phyloP scores from a whole-genome alignment of 768 basidiomycete species.

The Tylopilus vinaceipallidus region DNA sequence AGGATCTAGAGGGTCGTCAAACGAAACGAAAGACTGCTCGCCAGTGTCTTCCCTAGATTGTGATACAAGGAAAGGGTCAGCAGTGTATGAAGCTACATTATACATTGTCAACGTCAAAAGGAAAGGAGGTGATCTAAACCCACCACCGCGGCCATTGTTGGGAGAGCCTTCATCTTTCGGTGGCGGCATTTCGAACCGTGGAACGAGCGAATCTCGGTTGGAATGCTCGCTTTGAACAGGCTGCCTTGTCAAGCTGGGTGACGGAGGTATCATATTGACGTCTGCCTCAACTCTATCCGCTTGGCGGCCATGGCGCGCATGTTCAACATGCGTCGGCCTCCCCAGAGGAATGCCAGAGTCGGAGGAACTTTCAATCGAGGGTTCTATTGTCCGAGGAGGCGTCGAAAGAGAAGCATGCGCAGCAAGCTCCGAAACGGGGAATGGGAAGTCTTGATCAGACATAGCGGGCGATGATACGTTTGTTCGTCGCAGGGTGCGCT shows the following conservation, averaged over 20 bases:
- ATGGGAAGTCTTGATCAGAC: conserved; percentile 38
- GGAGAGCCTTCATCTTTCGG: conserved; percentile 23
- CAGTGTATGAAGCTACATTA: conserved; percentile 10
- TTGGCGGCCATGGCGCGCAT: conserved; percentile 26
- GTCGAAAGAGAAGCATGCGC: conserved; percentile 20
- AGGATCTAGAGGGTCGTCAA: conserved; percentile 30
- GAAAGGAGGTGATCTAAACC: conserved; percentile 2
- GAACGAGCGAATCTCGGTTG: conserved; percentile 33
- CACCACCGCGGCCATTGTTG: conserved; percentile 14
- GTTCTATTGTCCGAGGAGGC: conserved; percentile 19
- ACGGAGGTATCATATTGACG: conserved; percentile 45
- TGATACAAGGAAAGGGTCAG: conserved; percentile 22
- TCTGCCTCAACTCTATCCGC: conserved; percentile 37
- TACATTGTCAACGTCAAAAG: neutral
- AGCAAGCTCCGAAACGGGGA: conserved; percentile 20
- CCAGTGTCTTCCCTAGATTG: conserved; percentile 26
- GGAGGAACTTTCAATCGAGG: conserved; percentile 24
- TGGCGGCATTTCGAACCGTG: conserved; percentile 30
- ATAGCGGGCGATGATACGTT: conserved; percentile 33
- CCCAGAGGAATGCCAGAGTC: conserved; percentile 30
- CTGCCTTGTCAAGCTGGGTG: conserved; percentile 44
- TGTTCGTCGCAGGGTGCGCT: conserved; percentile 41
- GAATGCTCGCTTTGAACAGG: conserved; percentile 14
- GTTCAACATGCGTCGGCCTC: conserved; percentile 40
- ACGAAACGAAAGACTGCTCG: conserved; percentile 29